Evolutionary conservation across 192 early-diverging fungal genomes (phyloP), one percentile per base, ranked within the genome.

Genomic region (Entophlyctis helioformis): DNA sequence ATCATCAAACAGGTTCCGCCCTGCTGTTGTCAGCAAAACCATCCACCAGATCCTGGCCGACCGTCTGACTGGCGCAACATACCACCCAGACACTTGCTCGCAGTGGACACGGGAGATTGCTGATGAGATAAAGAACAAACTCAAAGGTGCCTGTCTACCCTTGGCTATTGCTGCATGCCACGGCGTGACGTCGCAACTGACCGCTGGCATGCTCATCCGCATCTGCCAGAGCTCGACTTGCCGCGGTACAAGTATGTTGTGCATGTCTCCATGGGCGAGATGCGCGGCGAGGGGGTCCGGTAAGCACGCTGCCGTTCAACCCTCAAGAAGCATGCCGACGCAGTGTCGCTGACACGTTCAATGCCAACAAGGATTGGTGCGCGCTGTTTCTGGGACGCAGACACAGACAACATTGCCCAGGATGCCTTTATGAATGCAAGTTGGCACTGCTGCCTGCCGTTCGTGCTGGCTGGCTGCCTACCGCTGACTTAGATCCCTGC

Each of bases 321-420:
- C 4, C 11, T 31, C 29, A 31, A 31, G 29, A 4, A 31, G 4
- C 29, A 31, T 11, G 11, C 6, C 29, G 29, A 31, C 6, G 7
- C 37, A 32, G 42, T 0, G 7, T 24, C 19, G 2, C 24, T 25
- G 26, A 20, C 3, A 42, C 22, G 6, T 2, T 31, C 31, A 16
- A 4, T 1, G 16, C 29, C 11, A 24, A 7, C 18, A 15, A 78
- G 75, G 43, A 69, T 78, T 60, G 69, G 69, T 23, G 67, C 68
- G 32, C 54, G 75, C n/a, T 76, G 72, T 33, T 69, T 78, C 26
- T 78, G 75, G 75, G 75, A 78, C 33, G 51, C 72, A 15, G 75
- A 78, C 52, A 64, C 75, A n/a, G 75, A 78, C 41, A 76, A 72
- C 35, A 47, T 78, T 35, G 75, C 72, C 2, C 66, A 78, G 28